phyloP scores from a whole-genome alignment of 2,329 filamentous ascomycete genomes.

The Iodosphaeria phyllophila region DNA sequence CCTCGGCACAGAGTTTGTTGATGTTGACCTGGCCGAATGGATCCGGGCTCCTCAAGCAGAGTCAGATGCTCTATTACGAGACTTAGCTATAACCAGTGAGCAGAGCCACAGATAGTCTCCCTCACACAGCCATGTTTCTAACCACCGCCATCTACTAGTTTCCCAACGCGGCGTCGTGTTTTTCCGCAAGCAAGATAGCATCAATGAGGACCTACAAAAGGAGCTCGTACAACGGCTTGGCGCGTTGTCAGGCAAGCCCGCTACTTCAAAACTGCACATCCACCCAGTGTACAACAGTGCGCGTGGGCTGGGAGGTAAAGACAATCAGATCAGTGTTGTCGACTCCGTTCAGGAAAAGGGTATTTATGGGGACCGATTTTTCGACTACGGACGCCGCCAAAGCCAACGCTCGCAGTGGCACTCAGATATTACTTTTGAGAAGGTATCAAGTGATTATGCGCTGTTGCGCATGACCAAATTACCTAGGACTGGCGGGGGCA shows the following conservation, averaged over 20 bases:
- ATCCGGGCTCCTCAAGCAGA: slow-evolving; percentile 22
- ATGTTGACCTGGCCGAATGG: slow-evolving; percentile 30
- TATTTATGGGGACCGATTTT: slow-evolving; percentile 14
- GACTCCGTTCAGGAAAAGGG: slow-evolving; percentile 27
- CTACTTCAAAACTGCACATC: slow-evolving; percentile 37
- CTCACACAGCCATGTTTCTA: background rate
- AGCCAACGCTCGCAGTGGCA: slow-evolving; percentile 29
- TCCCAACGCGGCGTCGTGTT: slow-evolving; percentile 46
- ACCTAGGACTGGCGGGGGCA: slow-evolving; percentile 32
- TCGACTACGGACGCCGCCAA: slow-evolving; percentile 12
- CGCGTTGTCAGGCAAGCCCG: slow-evolving; percentile 37
- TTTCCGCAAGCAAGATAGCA: slow-evolving; percentile 38
- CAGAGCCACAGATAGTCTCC: background rate
- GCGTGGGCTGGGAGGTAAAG: slow-evolving; percentile 29
- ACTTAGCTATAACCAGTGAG: slow-evolving; percentile 40
- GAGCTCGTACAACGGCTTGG: slow-evolving; percentile 38
- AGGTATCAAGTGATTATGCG: slow-evolving; percentile 39
- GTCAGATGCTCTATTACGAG: slow-evolving; percentile 34
- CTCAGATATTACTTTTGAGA: slow-evolving; percentile 40
- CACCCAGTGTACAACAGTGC: slow-evolving; percentile 37
- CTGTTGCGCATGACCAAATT: slow-evolving; percentile 37
- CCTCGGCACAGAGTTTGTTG: slow-evolving; percentile 34
- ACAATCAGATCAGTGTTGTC: slow-evolving; percentile 41
- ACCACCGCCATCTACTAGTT: slow-evolving; percentile 17
- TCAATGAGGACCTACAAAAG: slow-evolving; percentile 41